Conservation (phyloP, 495 filamentous ascomycete genomes). For the Aspergillus nidulans region DNA sequence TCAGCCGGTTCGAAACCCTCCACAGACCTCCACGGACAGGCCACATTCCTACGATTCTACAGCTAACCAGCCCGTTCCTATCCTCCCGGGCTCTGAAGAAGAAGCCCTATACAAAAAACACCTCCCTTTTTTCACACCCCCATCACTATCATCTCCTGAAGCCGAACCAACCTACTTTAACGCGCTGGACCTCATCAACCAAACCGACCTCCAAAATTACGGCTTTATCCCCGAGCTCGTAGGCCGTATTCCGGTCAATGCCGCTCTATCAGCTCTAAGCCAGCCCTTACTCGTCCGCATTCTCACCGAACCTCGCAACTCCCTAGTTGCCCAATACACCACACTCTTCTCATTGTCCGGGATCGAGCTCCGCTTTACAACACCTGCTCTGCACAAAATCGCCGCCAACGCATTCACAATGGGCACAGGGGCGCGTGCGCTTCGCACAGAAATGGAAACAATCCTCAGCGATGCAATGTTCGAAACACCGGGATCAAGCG, state of each 20-base stretch:
- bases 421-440: constrained; percentile 81
- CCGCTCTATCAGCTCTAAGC: constrained; percentile 77
- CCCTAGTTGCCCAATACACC: constrained; percentile 77
- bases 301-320: constrained; percentile 87
- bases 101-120: constrained; percentile 61
- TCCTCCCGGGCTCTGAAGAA: constrained; percentile 51
- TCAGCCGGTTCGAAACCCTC: constrained; percentile 60
- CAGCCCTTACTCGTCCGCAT: constrained; percentile 76
- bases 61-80: constrained; percentile 42
- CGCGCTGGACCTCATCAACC: constrained; percentile 73
- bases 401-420: constrained; percentile 68
- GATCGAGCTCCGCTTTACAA: constrained; percentile 80
- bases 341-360: constrained; percentile 79
- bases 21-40: constrained; percentile 22
- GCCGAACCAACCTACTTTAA: constrained; percentile 58
- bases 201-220: constrained; percentile 80
- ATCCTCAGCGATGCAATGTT: constrained; percentile 88
- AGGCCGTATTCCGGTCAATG: constrained; percentile 83
- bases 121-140: constrained; percentile 59
- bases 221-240: constrained; percentile 95
- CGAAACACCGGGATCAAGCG: constrained; percentile 70
- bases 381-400: constrained; percentile 69
- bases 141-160: constrained; percentile 25
- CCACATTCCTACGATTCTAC: constrained; percentile 21
- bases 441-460: constrained; percentile 86